Evolutionary conservation across 768 basidiomycete genomes (phyloP).

Genomic region (Rhodotorula toruloides): DNA sequence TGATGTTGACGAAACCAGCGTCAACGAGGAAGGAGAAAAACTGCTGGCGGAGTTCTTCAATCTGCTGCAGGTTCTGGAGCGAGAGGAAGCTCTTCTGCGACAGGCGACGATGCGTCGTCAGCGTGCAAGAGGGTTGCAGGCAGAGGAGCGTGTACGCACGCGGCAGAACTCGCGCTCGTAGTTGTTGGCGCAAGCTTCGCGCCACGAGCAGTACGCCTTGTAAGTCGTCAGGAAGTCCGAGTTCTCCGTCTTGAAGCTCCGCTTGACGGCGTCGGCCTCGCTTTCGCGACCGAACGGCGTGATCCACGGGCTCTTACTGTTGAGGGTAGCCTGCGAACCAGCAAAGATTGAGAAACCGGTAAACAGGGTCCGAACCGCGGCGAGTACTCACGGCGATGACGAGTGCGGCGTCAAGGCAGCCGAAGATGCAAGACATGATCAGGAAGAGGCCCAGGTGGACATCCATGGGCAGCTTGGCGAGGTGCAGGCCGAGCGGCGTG

Average conservation of each 20-base stretch:
- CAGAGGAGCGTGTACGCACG: no score
- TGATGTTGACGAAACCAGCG: slow-evolving; percentile 71
- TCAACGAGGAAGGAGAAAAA: slow-evolving; percentile 83
- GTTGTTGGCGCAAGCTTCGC: slow-evolving; percentile 63
- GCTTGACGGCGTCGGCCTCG: slow-evolving; percentile 79
- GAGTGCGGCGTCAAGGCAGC: slow-evolving; percentile 90
- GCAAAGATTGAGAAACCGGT: no score
- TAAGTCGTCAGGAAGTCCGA: slow-evolving; percentile 93
- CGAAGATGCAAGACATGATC: slow-evolving; percentile 72
- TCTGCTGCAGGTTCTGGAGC: slow-evolving; percentile 78
- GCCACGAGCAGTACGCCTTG: slow-evolving; percentile 82
- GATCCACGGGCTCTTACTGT: slow-evolving; percentile 88
- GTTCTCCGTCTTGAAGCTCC: slow-evolving; percentile 72
- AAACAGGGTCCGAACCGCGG: not conserved
- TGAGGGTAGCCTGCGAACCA: slow-evolving; percentile 60
- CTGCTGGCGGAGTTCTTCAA: slow-evolving; percentile 92
- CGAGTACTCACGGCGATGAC: slow-evolving; percentile 61
- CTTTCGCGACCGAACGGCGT: slow-evolving; percentile 79
- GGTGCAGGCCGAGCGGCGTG: slow-evolving; percentile 81
- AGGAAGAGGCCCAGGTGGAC: slow-evolving; percentile 94
- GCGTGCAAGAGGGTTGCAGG: slow-evolving; percentile 68
- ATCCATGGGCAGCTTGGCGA: slow-evolving; percentile 89
- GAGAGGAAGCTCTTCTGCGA: slow-evolving; percentile 27
- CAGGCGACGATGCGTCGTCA: fast-evolving
- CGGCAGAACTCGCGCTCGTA: slow-evolving; percentile 69